Percentiles rank a stretch among this genome's conserved stretches.
Evolutionary conservation across 352 stramenopile species (phyloP).

Genomic region (Pythium utonaiense): DNA sequence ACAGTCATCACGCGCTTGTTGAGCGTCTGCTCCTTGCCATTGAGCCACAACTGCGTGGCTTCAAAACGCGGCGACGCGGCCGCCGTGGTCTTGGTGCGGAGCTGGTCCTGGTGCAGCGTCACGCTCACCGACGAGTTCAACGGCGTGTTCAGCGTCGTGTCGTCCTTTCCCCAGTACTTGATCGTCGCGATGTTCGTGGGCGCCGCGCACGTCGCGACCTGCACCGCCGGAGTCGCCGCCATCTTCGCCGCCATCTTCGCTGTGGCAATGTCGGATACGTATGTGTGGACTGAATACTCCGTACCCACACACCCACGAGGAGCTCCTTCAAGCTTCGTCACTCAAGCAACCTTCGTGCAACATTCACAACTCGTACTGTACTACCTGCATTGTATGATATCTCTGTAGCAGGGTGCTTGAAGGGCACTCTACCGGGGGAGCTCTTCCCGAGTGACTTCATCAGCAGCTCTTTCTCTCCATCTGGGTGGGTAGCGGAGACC

Average conservation of each 20-base stretch:
- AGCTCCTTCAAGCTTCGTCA: too few species aligned
- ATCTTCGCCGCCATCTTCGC: neutral
- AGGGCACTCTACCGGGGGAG: slow-evolving; percentile 16
- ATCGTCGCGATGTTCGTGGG: slow-evolving; percentile 98
- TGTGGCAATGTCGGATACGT: too few species aligned
- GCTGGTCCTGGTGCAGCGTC: slow-evolving; percentile 94
- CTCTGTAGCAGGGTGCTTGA: neutral
- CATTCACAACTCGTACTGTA: too few species aligned
- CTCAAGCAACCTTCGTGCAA: too few species aligned
- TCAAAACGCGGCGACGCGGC: slow-evolving; percentile 64
- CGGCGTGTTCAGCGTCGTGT: slow-evolving; percentile 92
- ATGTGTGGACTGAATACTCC: neutral
- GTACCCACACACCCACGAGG: too few species aligned
- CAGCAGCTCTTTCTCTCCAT: slow-evolving; percentile 5
- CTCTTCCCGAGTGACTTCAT: slow-evolving; percentile 17
- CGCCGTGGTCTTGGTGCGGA: slow-evolving; percentile 94
- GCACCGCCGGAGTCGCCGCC: slow-evolving; percentile 21
- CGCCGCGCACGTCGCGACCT: slow-evolving; percentile 86
- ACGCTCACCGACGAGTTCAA: slow-evolving; percentile 97
- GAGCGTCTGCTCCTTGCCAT: slow-evolving; percentile 86
- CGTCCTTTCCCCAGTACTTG: slow-evolving; percentile 98
- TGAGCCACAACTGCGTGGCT: slow-evolving; percentile 94
- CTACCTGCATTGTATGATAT: slow-evolving; percentile 4
- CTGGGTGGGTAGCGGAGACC: neutral
- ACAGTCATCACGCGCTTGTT: slow-evolving; percentile 83